Conservation (phyloP, 306 rosid species). For the Cyclanthera cordifolia region DNA sequence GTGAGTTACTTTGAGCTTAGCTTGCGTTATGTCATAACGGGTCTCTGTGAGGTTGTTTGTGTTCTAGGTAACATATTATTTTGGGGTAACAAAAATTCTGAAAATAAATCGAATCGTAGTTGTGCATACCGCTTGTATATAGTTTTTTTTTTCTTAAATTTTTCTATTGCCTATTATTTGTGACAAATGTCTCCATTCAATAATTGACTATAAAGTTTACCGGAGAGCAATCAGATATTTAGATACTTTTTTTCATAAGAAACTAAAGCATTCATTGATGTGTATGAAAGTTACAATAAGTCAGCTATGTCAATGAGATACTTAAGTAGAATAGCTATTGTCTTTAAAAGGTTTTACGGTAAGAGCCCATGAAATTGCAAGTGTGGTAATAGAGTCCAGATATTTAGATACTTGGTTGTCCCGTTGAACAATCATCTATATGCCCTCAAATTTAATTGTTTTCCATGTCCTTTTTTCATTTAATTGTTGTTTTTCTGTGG, state of each 20-base stretch:
- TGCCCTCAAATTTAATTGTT: background rate
- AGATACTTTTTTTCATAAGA: too few relatives aligned
- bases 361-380: too few relatives aligned
- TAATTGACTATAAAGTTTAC: background rate
- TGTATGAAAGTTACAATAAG: too few relatives aligned
- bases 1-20: constrained; percentile 32
- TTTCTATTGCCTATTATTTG: background rate
- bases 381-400: too few relatives aligned
- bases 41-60: background rate
- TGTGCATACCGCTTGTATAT: background rate
- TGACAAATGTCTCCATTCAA: background rate
- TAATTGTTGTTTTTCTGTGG: background rate
- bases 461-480: background rate
- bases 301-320: too few relatives aligned
- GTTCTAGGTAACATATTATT: background rate
- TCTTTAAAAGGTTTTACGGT: too few relatives aligned
- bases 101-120: background rate
- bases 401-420: background rate
- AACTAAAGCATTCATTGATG: too few relatives aligned
- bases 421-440: background rate
- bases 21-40: background rate
- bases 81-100: background rate
- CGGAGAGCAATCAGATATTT: background rate
- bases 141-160: background rate
- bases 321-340: too few relatives aligned